Evolutionary conservation across 2,329 filamentous ascomycete species (phyloP).

Genomic region (Xylaria sp.): DNA sequence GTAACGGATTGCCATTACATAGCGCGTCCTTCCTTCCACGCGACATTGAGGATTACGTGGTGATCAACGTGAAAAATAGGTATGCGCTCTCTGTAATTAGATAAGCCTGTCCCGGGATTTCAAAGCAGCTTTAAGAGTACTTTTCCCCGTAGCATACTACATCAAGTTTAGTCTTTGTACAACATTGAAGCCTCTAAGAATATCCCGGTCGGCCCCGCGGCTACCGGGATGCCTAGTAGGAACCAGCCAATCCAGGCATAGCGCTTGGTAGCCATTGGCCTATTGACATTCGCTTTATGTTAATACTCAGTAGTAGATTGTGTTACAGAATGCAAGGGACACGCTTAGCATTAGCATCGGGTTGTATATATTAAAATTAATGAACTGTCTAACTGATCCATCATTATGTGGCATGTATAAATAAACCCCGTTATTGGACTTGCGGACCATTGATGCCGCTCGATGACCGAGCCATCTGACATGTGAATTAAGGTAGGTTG

Average conservation of each 20-base stretch:
- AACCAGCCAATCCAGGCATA: neutral
- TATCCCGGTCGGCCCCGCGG: too few species aligned
- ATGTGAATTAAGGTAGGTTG: neutral
- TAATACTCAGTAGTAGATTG: too few species aligned
- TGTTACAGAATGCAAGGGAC: neutral
- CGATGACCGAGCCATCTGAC: neutral
- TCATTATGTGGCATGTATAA: neutral
- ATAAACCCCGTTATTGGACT: neutral
- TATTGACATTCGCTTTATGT: neutral
- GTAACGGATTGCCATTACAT: too few species aligned
- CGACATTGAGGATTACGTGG: neutral
- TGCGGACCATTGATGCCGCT: neutral
- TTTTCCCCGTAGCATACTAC: too few species aligned
- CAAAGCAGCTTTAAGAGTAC: too few species aligned
- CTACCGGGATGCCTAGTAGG: too few species aligned
- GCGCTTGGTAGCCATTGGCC: neutral
- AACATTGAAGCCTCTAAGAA: too few species aligned
- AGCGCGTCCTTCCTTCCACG: neutral
- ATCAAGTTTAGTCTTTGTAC: too few species aligned
- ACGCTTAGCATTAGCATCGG: neutral
- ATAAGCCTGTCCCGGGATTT: too few species aligned
- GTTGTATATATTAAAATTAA: neutral
- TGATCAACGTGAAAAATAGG: neutral
- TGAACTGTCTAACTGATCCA: neutral
- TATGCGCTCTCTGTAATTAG: neutral